A percentile compares a stretch with the other conserved stretches of the same genome.
phyloP scores from a whole-genome alignment of 2,329 filamentous ascomycete species.

The Aspergillus novoparasiticus region DNA sequence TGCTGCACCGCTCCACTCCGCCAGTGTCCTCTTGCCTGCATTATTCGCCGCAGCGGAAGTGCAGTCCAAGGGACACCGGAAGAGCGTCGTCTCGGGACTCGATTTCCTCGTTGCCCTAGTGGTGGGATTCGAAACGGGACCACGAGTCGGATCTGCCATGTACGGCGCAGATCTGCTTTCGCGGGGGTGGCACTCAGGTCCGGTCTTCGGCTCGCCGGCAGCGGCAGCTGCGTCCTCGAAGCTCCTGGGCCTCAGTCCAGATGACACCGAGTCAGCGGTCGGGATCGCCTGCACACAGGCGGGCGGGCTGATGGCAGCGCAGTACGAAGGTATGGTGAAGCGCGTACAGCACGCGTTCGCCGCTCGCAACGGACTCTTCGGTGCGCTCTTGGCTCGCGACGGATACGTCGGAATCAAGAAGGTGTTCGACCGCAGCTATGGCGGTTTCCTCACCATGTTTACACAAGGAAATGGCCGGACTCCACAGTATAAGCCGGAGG shows the following conservation, averaged over 20 bases:
- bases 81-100: conserved; percentile 23
- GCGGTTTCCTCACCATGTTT: neutral
- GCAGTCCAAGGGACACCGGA: neutral
- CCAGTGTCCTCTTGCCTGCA: conserved; percentile 42
- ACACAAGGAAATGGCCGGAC: neutral
- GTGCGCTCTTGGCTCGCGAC: conserved; percentile 39
- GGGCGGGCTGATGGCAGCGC: conserved; percentile 45
- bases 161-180: conserved; percentile 43
- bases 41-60: conserved; percentile 38
- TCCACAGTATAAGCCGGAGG: neutral
- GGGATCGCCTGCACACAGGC: conserved; percentile 47
- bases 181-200: conserved; percentile 46
- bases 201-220: conserved; percentile 25
- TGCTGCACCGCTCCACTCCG: conserved; percentile 44
- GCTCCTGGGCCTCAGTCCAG: conserved; percentile 33
- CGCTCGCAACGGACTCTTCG: conserved; percentile 47
- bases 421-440: neutral
- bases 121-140: conserved; percentile 46
- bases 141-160: conserved; percentile 41
- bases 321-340: conserved; percentile 49
- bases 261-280: conserved; percentile 37
- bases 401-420: conserved; percentile 45
- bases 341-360: conserved; percentile 53
- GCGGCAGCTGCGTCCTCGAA: conserved; percentile 35
- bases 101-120: conserved; percentile 41